Evolutionary conservation across 2,329 filamentous ascomycete species (phyloP).

Genomic region (Hypoxylon sp.): DNA sequence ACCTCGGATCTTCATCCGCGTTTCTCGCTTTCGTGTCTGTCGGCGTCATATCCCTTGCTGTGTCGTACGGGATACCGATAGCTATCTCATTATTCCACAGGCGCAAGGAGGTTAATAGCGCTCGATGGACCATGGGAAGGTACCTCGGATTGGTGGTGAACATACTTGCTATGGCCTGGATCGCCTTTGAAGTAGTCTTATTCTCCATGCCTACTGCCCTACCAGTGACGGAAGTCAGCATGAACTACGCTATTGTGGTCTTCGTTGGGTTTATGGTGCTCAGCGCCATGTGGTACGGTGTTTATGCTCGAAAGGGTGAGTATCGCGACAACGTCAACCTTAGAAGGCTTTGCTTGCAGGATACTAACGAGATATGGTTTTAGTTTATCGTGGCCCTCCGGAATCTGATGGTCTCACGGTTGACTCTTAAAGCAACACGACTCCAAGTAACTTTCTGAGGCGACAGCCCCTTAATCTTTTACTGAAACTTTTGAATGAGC

Average conservation of each 20-base stretch:
- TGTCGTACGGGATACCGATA: constrained; percentile 68
- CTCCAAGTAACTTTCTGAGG: neutral
- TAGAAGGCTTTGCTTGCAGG: neutral
- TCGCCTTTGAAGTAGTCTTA: constrained; percentile 63
- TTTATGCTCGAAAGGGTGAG: constrained; percentile 64
- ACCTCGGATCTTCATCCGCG: constrained; percentile 67
- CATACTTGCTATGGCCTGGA: constrained; percentile 61
- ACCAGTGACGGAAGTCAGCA: constrained; percentile 47
- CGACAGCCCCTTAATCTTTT: neutral
- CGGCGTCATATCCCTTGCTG: constrained; percentile 66
- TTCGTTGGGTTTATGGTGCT: constrained; percentile 57
- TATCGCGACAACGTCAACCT: constrained; percentile 12
- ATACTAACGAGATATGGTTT: constrained; percentile 11
- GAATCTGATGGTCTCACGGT: constrained; percentile 48
- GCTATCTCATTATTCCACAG: constrained; percentile 60
- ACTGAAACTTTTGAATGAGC: neutral
- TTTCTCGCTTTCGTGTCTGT: constrained; percentile 68
- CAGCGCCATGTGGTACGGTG: constrained; percentile 60
- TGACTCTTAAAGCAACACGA: constrained; percentile 27
- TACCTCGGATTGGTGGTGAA: constrained; percentile 60
- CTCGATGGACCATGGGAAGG: constrained; percentile 60
- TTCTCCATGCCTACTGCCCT: constrained; percentile 58
- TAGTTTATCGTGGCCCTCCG: constrained; percentile 49
- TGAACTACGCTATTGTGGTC: constrained; percentile 68
- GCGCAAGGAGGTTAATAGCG: constrained; percentile 60